A percentile compares a stretch with the other conserved stretches of the same genome.
These are phyloP conservation scores for Phoma sp. DNA, from an alignment of 2,329 filamentous ascomycete genomes.

Conservation along the genomic window DNA sequence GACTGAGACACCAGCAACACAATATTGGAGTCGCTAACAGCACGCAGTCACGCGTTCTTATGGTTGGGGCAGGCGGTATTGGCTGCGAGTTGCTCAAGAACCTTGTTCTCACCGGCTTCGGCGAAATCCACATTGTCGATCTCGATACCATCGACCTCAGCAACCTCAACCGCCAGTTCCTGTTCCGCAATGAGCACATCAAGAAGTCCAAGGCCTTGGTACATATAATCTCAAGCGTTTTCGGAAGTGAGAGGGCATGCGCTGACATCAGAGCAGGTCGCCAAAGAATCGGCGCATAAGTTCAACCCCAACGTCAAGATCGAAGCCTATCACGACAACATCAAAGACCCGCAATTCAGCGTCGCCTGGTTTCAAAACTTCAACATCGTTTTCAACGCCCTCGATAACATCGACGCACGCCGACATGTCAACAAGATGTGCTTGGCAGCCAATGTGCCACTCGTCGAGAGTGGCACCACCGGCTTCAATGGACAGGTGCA, in stretches of 20 bases:
- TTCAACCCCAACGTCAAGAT: constrained; percentile 92
- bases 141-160: constrained; percentile 98
- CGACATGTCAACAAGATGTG: constrained; percentile 99
- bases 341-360: constrained; percentile 87
- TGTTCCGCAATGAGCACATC: constrained; percentile 96
- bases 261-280: constrained; percentile 66
- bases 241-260: constrained; percentile 1
- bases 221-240: constrained; percentile 40
- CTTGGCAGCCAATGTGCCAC: constrained; percentile 83
- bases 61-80: constrained; percentile 96
- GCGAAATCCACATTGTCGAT: constrained; percentile 92
- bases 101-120: constrained; percentile 88
- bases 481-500: constrained; percentile 98
- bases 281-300: constrained; percentile 85
- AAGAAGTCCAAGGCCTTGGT: constrained; percentile 96
- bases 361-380: constrained; percentile 88
- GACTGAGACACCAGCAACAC: constrained; percentile 9
- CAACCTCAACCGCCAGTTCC: constrained; percentile 96
- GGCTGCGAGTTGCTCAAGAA: constrained; percentile 98
- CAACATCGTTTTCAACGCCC: constrained; percentile 89
- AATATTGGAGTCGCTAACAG: constrained; percentile 30
- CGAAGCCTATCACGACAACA: constrained; percentile 90
- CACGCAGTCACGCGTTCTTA: constrained; percentile 79
- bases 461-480: constrained; percentile 96
- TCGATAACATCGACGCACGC: constrained; percentile 93